phyloP scores from a whole-genome alignment of 2,329 filamentous ascomycete species.

The Aspergillus versicolor region DNA sequence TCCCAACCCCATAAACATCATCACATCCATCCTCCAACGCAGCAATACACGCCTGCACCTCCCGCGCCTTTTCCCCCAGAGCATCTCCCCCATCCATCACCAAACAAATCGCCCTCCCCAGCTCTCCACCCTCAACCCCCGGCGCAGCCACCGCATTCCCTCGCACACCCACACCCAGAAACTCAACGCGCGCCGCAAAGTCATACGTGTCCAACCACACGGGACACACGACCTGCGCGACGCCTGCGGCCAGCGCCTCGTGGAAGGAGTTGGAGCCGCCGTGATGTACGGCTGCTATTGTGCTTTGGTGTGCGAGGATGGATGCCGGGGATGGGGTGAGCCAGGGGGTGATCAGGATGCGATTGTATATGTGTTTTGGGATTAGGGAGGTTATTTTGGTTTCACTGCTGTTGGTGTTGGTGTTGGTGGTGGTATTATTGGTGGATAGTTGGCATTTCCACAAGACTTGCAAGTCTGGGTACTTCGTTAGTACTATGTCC shows the following conservation, averaged over 20 bases:
- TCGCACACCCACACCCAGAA: not conserved
- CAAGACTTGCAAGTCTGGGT: not conserved
- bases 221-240: not conserved
- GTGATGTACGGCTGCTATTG: not conserved
- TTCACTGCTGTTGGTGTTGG: no score
- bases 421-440: not conserved
- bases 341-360: not conserved
- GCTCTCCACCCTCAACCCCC: not conserved
- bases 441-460: not conserved
- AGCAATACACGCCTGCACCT: not conserved
- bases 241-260: not conserved
- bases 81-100: not conserved
- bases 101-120: not conserved
- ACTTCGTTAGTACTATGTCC: not conserved
- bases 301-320: not conserved
- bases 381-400: not conserved
- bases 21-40: not conserved
- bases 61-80: not conserved
- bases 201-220: not conserved
- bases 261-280: not conserved
- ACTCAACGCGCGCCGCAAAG: not conserved
- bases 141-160: not conserved
- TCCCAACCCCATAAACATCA: not conserved
- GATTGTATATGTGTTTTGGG: not conserved
- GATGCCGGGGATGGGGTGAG: not conserved